phyloP scores from a whole-genome alignment of 2,329 filamentous ascomycete species.

The Colletotrichum musae region DNA sequence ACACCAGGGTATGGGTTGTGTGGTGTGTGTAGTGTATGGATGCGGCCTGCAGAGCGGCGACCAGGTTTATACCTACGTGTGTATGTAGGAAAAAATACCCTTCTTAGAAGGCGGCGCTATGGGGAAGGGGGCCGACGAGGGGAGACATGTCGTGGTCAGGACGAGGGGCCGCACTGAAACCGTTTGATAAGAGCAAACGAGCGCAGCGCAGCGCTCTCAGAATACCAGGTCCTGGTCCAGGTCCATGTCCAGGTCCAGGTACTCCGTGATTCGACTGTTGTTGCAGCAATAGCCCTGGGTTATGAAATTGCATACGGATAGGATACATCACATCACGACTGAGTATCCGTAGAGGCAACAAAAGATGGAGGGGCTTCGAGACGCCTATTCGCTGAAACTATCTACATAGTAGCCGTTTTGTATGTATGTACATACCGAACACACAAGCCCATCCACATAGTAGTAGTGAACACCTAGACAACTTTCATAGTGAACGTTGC shows the following conservation, averaged over 20 bases:
- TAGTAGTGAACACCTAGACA: constrained; percentile 11
- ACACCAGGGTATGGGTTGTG: neutral
- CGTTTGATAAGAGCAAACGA: constrained; percentile 41
- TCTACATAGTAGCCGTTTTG: neutral
- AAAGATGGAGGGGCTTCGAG: neutral
- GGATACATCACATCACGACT: neutral
- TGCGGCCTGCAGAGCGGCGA: constrained; percentile 40
- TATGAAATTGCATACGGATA: constrained; percentile 32
- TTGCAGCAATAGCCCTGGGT: constrained; percentile 20
- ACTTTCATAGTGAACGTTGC: constrained; percentile 10
- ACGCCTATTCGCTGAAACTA: neutral
- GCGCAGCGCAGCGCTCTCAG: constrained; percentile 24
- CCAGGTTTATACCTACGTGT: constrained; percentile 35
- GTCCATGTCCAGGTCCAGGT: neutral
- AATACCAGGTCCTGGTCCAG: constrained; percentile 19
- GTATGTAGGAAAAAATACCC: constrained; percentile 21
- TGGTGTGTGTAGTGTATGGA: constrained; percentile 22
- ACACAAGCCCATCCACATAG: neutral
- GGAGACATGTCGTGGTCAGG: constrained; percentile 35
- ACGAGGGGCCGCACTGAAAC: constrained; percentile 39
- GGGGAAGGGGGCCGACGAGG: constrained; percentile 22
- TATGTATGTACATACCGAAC: neutral
- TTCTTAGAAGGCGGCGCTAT: constrained; percentile 43
- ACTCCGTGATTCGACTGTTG: constrained; percentile 13
- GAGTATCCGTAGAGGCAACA: neutral